Base-by-base conservation (phyloP, 177 flowering plant genomes). In the Tripterygium wilfordii region DNA sequence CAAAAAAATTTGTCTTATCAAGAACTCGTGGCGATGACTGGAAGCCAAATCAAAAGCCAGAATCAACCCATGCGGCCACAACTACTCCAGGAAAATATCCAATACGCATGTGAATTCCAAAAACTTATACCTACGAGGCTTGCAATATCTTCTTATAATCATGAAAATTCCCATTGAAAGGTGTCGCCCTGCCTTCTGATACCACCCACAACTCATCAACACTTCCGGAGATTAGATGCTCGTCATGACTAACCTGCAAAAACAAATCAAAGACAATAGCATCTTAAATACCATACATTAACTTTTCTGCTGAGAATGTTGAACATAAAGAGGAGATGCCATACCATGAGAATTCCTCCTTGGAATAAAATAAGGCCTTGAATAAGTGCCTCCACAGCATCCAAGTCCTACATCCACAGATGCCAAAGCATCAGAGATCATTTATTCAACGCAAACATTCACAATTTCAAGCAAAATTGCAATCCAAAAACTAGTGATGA, bases 321-420 rank as follows among this genome's bases (percentile, higher is more conserved):
- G n/a, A n/a, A n/a, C n/a, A 8, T 23, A 16, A 7, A 24, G 2
- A 3, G 32, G 23, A 27, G 35, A n/a, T 17, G 1, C 14, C 21
- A 31, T 83, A 94, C 99, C 99, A 94, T 94, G 52, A 89, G 77
- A 36, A 94, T 88, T 19, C 99, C 99, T 53, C 99, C 99, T 78
- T 94, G 96, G 75, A 89, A 94, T 64, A 94, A 59, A 25, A 89
- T 96, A 43, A 94, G 97, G 33, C 99, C 99, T 62, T 94, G 99
- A 45, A 94, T 94, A 36, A 94, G 83, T 15, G 99, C 99, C 71
- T 94, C 99, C 49, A 94, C 99, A 26, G 99, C 99, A 73, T 94
- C 99, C 82, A 94, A 56, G 70, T 94, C 99, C 99, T 92, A 57
- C 47, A 74, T 17, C n/a, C n/a, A n/a, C n/a, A n/a, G n/a, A n/a